Percentiles rank a stretch among this genome's conserved stretches.
Evolutionary conservation across 768 basidiomycete species (phyloP).

Genomic region (Sistotremastrum suecicum): DNA sequence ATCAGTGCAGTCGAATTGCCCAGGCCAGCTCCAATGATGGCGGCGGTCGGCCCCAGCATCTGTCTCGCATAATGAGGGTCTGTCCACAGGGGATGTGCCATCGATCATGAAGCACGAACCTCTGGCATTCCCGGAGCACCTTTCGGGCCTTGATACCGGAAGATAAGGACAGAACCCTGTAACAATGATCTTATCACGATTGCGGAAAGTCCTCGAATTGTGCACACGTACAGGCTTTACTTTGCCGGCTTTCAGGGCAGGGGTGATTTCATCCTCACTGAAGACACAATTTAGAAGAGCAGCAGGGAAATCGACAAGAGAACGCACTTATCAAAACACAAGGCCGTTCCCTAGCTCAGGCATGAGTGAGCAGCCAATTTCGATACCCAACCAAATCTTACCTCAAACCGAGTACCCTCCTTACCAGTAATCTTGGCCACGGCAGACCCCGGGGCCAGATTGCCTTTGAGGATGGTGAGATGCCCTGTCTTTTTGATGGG

Average conservation of each 20-base stretch:
- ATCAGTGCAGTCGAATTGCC: conserved; percentile 67
- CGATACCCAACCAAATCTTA: conserved; percentile 14
- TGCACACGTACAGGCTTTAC: conserved; percentile 36
- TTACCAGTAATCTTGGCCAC: conserved; percentile 93
- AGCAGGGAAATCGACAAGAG: neutral
- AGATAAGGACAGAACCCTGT: conserved; percentile 50
- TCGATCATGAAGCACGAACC: conserved; percentile 17
- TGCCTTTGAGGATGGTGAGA: conserved; percentile 78
- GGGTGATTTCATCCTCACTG: conserved; percentile 59
- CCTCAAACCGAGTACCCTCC: conserved; percentile 76
- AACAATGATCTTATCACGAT: too few relatives aligned
- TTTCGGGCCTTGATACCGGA: conserved; percentile 83
- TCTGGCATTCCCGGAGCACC: conserved; percentile 92
- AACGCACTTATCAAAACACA: conserved; percentile 58
- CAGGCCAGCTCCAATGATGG: conserved; percentile 74
- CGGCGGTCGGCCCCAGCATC: conserved; percentile 56
- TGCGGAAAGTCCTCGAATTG: too few relatives aligned
- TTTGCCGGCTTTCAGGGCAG: conserved; percentile 57
- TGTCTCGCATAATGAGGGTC: neutral
- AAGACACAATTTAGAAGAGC: conserved; percentile 2
- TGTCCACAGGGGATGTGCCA: neutral
- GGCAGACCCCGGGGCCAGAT: conserved; percentile 71
- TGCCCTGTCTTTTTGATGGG: conserved; percentile 85
- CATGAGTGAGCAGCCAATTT: conserved; percentile 1
- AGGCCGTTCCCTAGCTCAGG: conserved; percentile 44